These are phyloP conservation scores for Fusarium burgessii DNA, from an alignment of 2,329 filamentous ascomycete species.

Conservation along the genomic window DNA sequence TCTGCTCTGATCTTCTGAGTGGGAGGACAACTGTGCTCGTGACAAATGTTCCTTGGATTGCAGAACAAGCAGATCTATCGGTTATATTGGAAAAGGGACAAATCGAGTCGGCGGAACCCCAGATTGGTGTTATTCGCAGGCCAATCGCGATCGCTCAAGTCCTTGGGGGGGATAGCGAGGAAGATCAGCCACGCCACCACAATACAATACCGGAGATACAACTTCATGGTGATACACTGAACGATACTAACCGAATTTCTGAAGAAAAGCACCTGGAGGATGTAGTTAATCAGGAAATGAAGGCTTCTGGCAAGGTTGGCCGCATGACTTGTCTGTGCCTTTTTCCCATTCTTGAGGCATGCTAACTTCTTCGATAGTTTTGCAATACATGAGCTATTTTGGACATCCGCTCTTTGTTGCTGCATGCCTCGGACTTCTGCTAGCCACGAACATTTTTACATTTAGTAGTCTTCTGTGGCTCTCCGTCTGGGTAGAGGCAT, in stretches of 20 bases:
- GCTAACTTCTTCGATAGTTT: slow-evolving; percentile 50
- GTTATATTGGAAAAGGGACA: slow-evolving; percentile 61
- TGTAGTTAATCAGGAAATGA: slow-evolving; percentile 62
- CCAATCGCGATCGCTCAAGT: slow-evolving; percentile 58
- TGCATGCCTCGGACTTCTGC: slow-evolving; percentile 53
- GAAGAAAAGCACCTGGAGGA: slow-evolving; percentile 55
- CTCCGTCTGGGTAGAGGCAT: slow-evolving; percentile 66
- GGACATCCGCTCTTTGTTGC: slow-evolving; percentile 59
- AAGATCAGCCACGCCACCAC: slow-evolving; percentile 45
- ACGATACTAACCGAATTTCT: slow-evolving; percentile 50
- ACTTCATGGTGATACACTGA: slow-evolving; percentile 46
- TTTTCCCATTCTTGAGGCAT: not conserved
- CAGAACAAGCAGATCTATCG: slow-evolving; percentile 62
- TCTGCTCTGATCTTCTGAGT: slow-evolving; percentile 66
- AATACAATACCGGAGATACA: slow-evolving; percentile 47
- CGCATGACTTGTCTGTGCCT: slow-evolving; percentile 57
- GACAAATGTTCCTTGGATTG: slow-evolving; percentile 67
- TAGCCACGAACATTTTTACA: slow-evolving; percentile 57
- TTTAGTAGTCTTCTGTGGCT: slow-evolving; percentile 62
- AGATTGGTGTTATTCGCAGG: slow-evolving; percentile 59
- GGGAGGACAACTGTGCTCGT: slow-evolving; percentile 68
- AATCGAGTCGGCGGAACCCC: slow-evolving; percentile 56
- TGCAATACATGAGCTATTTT: slow-evolving; percentile 65
- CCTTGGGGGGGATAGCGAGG: slow-evolving; percentile 52
- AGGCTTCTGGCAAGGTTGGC: slow-evolving; percentile 58